Conservation (phyloP, 148 eudicot species). For the Camellia sinensis region DNA sequence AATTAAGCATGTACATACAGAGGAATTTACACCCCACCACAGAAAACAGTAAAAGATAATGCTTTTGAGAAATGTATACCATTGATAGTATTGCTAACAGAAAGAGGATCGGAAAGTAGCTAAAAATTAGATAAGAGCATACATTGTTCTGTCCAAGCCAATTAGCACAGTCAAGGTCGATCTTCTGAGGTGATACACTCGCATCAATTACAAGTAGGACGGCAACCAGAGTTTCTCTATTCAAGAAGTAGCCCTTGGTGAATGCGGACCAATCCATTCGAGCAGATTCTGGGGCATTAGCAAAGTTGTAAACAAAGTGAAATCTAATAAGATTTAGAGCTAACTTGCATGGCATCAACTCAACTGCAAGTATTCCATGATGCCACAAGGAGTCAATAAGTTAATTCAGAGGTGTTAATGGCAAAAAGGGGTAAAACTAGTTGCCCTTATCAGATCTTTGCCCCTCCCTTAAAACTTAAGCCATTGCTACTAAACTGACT, state of each 20-base stretch:
- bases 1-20: too few relatives aligned
- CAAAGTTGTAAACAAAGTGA: constrained; percentile 55
- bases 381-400: not conserved
- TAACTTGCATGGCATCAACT: not conserved
- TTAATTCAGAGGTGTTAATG: not conserved
- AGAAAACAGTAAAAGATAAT: too few relatives aligned
- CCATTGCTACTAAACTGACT: not conserved
- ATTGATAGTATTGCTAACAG: not conserved
- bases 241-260: constrained; percentile 95
- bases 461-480: not conserved
- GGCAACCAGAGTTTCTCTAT: constrained; percentile 73
- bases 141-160: constrained; percentile 97
- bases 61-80: too few relatives aligned
- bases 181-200: constrained; percentile 94
- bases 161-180: constrained; percentile 96
- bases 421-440: not conserved
- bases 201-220: constrained; percentile 85
- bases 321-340: not conserved
- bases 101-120: not conserved
- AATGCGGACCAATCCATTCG: constrained; percentile 96
- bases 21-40: too few relatives aligned
- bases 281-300: constrained; percentile 89
- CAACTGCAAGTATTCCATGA: not conserved
- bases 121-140: constrained; percentile 21
- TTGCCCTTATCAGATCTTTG: not conserved